Conservation (phyloP, 148 eudicot genomes). For the Heliamphora exappendiculata region DNA sequence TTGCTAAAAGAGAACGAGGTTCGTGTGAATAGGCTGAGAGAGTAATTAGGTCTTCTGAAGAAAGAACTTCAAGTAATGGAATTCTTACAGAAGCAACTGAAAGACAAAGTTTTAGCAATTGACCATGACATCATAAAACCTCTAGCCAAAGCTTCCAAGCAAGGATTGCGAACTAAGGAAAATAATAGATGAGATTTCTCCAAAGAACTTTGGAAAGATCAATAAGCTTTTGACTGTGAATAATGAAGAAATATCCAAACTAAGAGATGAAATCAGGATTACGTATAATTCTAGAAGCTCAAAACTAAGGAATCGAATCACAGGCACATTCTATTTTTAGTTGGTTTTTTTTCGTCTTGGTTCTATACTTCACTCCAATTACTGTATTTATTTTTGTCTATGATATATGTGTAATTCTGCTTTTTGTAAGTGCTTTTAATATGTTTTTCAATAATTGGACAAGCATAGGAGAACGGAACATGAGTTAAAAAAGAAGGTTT, state of each 20-base stretch:
- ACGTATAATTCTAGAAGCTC: constrained; percentile 82
- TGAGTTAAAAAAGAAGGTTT: constrained; percentile 81
- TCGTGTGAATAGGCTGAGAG: constrained; percentile 63
- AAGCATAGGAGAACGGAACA: constrained; percentile 77
- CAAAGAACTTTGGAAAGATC: constrained; percentile 66
- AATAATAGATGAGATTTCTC: constrained; percentile 71
- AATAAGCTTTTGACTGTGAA: constrained; percentile 59
- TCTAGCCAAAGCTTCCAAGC: constrained; percentile 44
- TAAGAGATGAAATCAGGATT: constrained; percentile 66
- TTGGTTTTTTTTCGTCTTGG: neutral
- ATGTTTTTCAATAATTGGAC: constrained; percentile 49
- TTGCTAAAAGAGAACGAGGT: constrained; percentile 74
- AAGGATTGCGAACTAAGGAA: constrained; percentile 68
- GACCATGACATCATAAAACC: constrained; percentile 89
- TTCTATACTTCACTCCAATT: neutral
- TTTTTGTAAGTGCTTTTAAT: neutral
- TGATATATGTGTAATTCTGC: constrained; percentile 55
- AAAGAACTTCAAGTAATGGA: constrained; percentile 81
- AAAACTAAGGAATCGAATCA: constrained; percentile 75
- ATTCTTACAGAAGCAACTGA: constrained; percentile 69
- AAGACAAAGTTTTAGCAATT: constrained; percentile 72
- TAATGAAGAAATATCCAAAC: constrained; percentile 68
- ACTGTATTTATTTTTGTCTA: neutral
- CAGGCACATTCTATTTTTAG: constrained; percentile 43
- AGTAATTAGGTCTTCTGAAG: constrained; percentile 69